Conservation (phyloP, 2,329 filamentous ascomycete species). For the Colletotrichum euphorbiae region DNA sequence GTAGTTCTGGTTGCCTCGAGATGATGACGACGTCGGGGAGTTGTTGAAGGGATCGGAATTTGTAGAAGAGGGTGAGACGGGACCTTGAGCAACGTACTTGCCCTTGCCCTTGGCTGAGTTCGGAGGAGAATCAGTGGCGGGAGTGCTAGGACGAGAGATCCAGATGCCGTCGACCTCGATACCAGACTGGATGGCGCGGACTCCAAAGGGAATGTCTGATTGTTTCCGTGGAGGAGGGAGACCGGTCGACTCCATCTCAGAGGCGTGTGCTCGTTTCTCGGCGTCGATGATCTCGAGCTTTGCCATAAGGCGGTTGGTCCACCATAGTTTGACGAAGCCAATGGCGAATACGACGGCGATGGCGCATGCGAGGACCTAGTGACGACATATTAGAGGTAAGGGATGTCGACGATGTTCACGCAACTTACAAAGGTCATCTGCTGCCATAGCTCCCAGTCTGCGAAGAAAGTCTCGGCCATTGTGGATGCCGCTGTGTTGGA, state of each 20-base stretch:
- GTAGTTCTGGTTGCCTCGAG: constrained; percentile 2
- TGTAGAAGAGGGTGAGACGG: constrained; percentile 27
- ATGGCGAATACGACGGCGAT: constrained; percentile 77
- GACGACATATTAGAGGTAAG: not conserved
- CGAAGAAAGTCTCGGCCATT: constrained; percentile 65
- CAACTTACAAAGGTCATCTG: constrained; percentile 87
- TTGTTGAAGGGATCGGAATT: constrained; percentile 21
- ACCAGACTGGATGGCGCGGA: constrained; percentile 85
- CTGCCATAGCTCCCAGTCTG: constrained; percentile 84
- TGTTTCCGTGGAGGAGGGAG: constrained; percentile 54
- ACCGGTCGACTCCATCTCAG: constrained; percentile 67
- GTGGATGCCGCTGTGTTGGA: constrained; percentile 1
- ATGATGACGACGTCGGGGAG: constrained; percentile 29
- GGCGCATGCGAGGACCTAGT: constrained; percentile 76
- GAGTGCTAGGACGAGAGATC: constrained; percentile 68
- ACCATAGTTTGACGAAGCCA: constrained; percentile 76
- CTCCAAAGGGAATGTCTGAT: constrained; percentile 79
- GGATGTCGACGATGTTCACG: no score
- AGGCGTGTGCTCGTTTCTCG: constrained; percentile 67
- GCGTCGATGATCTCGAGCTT: constrained; percentile 74
- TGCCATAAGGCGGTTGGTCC: constrained; percentile 65
- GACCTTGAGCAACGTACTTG: constrained; percentile 33
- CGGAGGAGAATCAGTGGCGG: constrained; percentile 42
- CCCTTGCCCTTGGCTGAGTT: constrained; percentile 35
- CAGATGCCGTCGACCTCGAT: constrained; percentile 88